Conservation (phyloP, 176 grass and related monocot species). For the Oryza brachyantha region DNA sequence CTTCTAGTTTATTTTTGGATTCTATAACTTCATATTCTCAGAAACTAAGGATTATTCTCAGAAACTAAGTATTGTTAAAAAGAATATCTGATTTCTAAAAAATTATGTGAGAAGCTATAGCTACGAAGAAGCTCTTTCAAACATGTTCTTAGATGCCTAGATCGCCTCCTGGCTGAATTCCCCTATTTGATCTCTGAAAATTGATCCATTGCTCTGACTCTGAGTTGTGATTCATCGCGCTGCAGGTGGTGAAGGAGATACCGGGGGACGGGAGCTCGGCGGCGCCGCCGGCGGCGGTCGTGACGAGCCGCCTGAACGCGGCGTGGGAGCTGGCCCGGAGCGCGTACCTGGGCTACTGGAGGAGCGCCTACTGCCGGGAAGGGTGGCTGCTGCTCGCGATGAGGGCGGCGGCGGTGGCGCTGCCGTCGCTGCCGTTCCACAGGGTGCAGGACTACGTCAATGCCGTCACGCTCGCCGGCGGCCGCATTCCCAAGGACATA, state of each 20-base stretch:
- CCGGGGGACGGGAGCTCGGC: slow-evolving; percentile 23
- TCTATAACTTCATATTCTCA: too few relatives aligned
- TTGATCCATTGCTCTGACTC: too few relatives aligned
- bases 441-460: slow-evolving; percentile 53
- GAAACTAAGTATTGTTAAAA: too few relatives aligned
- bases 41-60: too few relatives aligned
- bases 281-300: neutral
- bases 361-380: slow-evolving; percentile 41
- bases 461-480: slow-evolving; percentile 34
- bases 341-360: slow-evolving; percentile 22
- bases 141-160: too few relatives aligned
- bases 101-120: too few relatives aligned
- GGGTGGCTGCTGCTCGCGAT: slow-evolving; percentile 45
- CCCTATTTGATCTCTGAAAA: neutral
- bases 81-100: too few relatives aligned
- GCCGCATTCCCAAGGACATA: slow-evolving; percentile 19
- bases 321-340: slow-evolving; percentile 42
- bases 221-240: too few relatives aligned
- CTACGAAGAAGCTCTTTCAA: too few relatives aligned
- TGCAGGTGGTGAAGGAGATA: slow-evolving; percentile 40
- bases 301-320: slow-evolving; percentile 26
- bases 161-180: too few relatives aligned
- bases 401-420: slow-evolving; percentile 28
- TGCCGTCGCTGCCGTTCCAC: slow-evolving; percentile 52
- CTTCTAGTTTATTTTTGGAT: too few relatives aligned